Conservation (phyloP, 768 basidiomycete genomes). For the Rickenella mellea region DNA sequence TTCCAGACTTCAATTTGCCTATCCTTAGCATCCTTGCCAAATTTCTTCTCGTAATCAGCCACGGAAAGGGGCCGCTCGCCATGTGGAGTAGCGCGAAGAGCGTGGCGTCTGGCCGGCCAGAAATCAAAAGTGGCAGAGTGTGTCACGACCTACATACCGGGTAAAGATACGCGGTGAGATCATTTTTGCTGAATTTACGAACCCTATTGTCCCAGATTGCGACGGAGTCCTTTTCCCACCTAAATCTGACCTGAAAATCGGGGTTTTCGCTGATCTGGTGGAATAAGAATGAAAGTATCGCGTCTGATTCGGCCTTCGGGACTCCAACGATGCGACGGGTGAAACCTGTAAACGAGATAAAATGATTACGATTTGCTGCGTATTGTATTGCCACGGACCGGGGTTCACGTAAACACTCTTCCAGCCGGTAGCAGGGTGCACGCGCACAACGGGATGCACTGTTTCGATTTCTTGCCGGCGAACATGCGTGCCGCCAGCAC, state of each 20-base stretch:
- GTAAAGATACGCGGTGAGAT: slow-evolving; percentile 2
- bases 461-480: slow-evolving; percentile 61
- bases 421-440: slow-evolving; percentile 79
- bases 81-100: slow-evolving; percentile 72
- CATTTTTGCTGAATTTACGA: slow-evolving; percentile 10
- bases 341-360: slow-evolving; percentile 40
- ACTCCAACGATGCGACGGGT: slow-evolving; percentile 70
- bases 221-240: slow-evolving; percentile 66
- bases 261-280: slow-evolving; percentile 59
- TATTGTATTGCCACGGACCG: slow-evolving; percentile 26
- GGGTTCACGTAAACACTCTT: slow-evolving; percentile 80
- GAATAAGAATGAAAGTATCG: slow-evolving; percentile 61
- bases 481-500: slow-evolving; percentile 59
- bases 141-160: slow-evolving; percentile 44
- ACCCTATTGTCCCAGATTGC: slow-evolving; percentile 88
- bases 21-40: slow-evolving; percentile 64
- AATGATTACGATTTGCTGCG: too few relatives aligned
- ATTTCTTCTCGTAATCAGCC: slow-evolving; percentile 51
- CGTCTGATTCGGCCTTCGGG: slow-evolving; percentile 76
- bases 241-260: slow-evolving; percentile 70
- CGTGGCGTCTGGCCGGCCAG: slow-evolving; percentile 70
- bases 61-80: slow-evolving; percentile 74
- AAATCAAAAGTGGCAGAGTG: slow-evolving; percentile 82
- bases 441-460: slow-evolving; percentile 73
- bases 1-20: slow-evolving; percentile 65